Evolutionary conservation across 129 eudicot species (phyloP), one percentile per base, ranked within the genome.

Genomic region (carrot (Daucus carota)): DNA sequence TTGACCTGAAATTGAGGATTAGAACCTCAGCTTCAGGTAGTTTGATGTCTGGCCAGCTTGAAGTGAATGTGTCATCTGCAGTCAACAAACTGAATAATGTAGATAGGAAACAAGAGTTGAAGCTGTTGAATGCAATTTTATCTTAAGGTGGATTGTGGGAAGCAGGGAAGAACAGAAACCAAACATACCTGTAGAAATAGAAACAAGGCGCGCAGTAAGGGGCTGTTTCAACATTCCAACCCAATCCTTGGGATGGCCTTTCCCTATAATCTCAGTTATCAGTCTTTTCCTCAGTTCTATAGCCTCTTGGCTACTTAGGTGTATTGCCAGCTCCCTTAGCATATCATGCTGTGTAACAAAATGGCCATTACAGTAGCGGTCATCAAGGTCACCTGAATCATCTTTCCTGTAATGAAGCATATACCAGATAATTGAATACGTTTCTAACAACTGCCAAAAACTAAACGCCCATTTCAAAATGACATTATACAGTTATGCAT

Each of bases 271-370:
- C 57, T 41, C 76, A 33, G 84, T 73, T 63, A 85, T 76, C 62
- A 88, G 43, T 75, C 88, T 83, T 72, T 20, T 72, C 75, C 86
- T 81, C 34, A 66, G 59, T 59, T 73, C 43, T 63, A 85, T 32
- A 7, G 86, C 74, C 69, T 42, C 71, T 79, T 85, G 76, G 78
- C 78, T 77, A 77, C 80, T 76, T 65, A 76, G 73, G 76, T 79
- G 60, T 43, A 85, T 85, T 32, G 88, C 86, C 70, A 88, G 81
- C 74, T 88, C 83, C 74, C 92, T 88, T 70, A 83, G 81, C 79
- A 88, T 75, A 79, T 83, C 90, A 40, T 88, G 92, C 24, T 83
- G 88, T 0, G 73, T 79, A n/a, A 81, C 83, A 67, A 70, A 88
- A 41, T 81, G 83, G 9, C 80, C 87, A 20, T 83, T 75, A n/a